Evolutionary conservation across 768 basidiomycete species (phyloP), one percentile per base, ranked within the genome.

Genomic region (Leccinum uliginosum): DNA sequence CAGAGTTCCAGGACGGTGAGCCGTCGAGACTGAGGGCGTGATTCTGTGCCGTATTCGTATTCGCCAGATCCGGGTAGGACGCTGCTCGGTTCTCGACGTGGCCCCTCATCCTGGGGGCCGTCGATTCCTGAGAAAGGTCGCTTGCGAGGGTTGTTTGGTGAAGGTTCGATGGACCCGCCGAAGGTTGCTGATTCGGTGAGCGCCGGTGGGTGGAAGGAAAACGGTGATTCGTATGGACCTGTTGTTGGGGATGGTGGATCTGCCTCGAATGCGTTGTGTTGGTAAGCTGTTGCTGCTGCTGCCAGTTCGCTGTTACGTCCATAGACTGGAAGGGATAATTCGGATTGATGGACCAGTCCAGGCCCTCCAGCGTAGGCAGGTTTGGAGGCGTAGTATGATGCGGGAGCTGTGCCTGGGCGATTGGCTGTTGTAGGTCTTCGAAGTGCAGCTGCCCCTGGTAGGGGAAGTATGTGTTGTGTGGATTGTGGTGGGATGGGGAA

Each of bases 1-100:
- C 89, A 90, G 80, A 91, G 86, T 64, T 91, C 89, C 87, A 91
- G 82, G 80, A 91, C 85, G 72, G 85, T 80, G 81, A 91, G 83
- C 59, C 89, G 76, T 64, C 89, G 81, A 75, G 86, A 88, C 67
- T 87, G 84, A 60, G 89, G 89, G 65, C 89, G 79, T 65, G 86
- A 89, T 62, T 89, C 87, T 61, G 79, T 68, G 23, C 83, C 89
- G 73, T 87, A 86, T 54, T 86, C 85, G 77, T 86, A 84, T 45
- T 78, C 77, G 53, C 62, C 54, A 69, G 62, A 60, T 70, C 67
- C 67, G 61, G 65, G 34, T 65, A 68, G 23, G 45, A 64, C 63
- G 63, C 56, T 27, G 62, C 47, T 65, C 59, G 67, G 65, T 62
- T 75, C 77, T 70, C 75, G 73, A 59, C 74, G 72, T 62, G 67